Base-by-base conservation (phyloP, 1,284 basidiomycete species). In the Tilletia walkeri region DNA sequence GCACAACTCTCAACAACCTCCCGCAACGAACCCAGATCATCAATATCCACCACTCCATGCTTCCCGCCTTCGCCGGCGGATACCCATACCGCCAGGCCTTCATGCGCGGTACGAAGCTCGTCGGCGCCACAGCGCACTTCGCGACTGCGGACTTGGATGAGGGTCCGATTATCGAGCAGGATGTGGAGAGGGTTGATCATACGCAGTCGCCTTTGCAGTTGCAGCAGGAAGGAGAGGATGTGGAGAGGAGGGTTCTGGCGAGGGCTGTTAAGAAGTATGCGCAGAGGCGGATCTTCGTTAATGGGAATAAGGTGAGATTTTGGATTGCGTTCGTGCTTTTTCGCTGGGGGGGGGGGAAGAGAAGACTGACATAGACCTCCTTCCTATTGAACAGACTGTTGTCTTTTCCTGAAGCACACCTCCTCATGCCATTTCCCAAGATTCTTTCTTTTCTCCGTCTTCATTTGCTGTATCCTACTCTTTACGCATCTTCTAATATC, bases 41-140 rank as follows among this genome's bases (percentile, higher is more conserved):
- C 72, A 82, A 82, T 73, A 82, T 82, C 56, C 81, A 82, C 73
- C 81, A 81, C 72, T 74, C 71, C n/a, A 81, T 82, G 79, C 70
- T 82, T 56, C 80, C 80, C 34, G 78, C 78, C 38, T 82, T 82
- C 73, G 80, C 79, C 67, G 79, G 79, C 20, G 79, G 80, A 0
- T 80, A 78, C 67, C 81, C 81, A 12, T 83, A 83, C 67, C 80
- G 81, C 65, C 81, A 83, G 73, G 81, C 81, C 4, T 78, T 77
- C 68, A 77, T 75, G 50, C 69, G 81, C 38, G 81, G 81, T 9
- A 78, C 81, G 50, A 82, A 82, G 70, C 67, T 82, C 39, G 82
- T 82, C 24, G 81, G 81, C 61, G 81, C 81, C 7, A 83, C 81
- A 7, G 78, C 81, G 3, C 81, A 83, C 70, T 76, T 82, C 67